Evolutionary conservation across 345 rosid species (phyloP).

Genomic region (Lepidium sativum): DNA sequence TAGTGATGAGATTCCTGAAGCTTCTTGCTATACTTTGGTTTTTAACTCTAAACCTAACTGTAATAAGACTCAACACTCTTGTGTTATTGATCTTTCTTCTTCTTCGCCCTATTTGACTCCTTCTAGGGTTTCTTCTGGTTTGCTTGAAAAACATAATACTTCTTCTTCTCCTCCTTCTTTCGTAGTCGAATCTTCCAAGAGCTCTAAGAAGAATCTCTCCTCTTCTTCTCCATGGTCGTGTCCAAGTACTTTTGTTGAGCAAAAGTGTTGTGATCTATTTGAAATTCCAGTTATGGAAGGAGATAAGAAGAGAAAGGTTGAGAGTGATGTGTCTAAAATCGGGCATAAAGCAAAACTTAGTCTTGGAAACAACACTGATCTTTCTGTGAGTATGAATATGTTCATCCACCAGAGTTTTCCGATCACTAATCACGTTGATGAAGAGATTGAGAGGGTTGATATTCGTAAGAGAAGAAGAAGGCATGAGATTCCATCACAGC

Average conservation of each 20-base stretch:
- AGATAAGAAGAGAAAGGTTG: conserved; percentile 30
- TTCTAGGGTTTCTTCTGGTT: conserved; percentile 47
- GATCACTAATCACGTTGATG: neutral
- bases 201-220: neutral
- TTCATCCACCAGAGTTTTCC: conserved; percentile 43
- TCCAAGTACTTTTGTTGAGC: conserved; percentile 21
- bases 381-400: conserved; percentile 58
- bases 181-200: conserved; percentile 21
- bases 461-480: conserved; percentile 47
- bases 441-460: conserved; percentile 21
- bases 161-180: conserved; percentile 33
- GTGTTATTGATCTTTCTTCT: conserved; percentile 22
- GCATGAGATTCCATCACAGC: conserved; percentile 32
- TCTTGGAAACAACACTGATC: conserved; percentile 33
- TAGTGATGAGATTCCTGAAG: conserved; percentile 15
- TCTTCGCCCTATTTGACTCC: conserved; percentile 21
- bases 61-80: conserved; percentile 19
- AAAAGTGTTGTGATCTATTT: conserved; percentile 14
- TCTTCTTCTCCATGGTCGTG: conserved; percentile 24
- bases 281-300: conserved; percentile 25
- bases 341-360: conserved; percentile 29
- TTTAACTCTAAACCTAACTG: conserved; percentile 59
- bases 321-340: conserved; percentile 20
- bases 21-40: conserved; percentile 34
- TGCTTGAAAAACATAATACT: conserved; percentile 23